Conservation (phyloP, 1,139 yeast species). For the Yamadazyma buinensis region DNA sequence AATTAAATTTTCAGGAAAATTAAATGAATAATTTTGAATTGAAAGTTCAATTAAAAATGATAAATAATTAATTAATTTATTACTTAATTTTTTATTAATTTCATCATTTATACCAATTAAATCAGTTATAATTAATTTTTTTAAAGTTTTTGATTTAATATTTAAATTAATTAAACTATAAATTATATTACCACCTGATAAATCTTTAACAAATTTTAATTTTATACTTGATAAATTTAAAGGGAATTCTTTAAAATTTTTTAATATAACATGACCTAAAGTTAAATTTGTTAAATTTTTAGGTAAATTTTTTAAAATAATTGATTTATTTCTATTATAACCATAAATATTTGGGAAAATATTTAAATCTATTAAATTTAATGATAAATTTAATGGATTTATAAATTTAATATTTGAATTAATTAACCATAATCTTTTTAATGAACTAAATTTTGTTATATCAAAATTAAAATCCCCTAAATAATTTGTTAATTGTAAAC, state of each 20-base stretch:
- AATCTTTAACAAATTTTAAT: conserved; percentile 15
- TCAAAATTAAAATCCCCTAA: conserved; percentile 15
- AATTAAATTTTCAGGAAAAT: background rate
- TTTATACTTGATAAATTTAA: conserved; percentile 8
- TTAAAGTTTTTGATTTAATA: conserved; percentile 4
- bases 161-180: conserved; percentile 7
- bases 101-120: conserved; percentile 1
- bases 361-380: conserved; percentile 7
- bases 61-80: background rate
- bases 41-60: conserved; percentile 2
- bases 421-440: conserved; percentile 17
- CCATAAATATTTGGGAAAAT: conserved; percentile 17
- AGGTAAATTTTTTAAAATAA: conserved; percentile 14
- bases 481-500: conserved; percentile 14
- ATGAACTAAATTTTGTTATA: conserved; percentile 10
- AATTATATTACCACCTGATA: conserved; percentile 12
- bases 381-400: conserved; percentile 5
- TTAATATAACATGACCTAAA: conserved; percentile 17
- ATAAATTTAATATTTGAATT: conserved; percentile 16
- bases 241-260: conserved; percentile 12
- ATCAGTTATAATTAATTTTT: conserved; percentile 4
- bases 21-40: conserved; percentile 1
- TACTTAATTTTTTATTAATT: background rate
- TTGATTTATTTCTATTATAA: conserved; percentile 12
- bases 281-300: conserved; percentile 9